phyloP scores from a whole-genome alignment of 2,329 filamentous ascomycete genomes.

The Celoporthe dispersa region DNA sequence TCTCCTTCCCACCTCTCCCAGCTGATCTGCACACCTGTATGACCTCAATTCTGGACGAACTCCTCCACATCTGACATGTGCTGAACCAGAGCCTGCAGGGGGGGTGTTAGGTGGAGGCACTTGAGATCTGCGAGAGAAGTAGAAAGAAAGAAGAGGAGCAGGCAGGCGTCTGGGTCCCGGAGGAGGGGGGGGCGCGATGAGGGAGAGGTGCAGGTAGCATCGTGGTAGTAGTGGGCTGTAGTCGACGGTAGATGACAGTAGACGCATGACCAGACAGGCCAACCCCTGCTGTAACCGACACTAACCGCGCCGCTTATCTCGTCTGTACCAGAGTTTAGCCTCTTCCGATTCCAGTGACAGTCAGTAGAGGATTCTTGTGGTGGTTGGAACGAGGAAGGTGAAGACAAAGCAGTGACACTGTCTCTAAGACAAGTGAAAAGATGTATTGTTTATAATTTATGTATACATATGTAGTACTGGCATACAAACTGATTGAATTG shows the following conservation, averaged over 20 bases:
- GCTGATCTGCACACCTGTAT: not conserved
- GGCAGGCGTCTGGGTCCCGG: not conserved
- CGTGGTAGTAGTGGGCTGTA: not conserved
- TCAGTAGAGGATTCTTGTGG: too few relatives aligned
- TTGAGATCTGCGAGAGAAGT: not conserved
- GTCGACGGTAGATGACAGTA: not conserved
- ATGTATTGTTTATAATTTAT: too few relatives aligned
- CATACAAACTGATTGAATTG: too few relatives aligned
- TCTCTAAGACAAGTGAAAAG: too few relatives aligned
- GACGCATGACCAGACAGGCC: constrained; percentile 7
- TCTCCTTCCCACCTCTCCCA: not conserved
- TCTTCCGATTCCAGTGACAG: not conserved
- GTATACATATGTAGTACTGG: too few relatives aligned
- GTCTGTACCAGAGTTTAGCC: constrained; percentile 2
- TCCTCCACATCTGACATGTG: constrained; percentile 1
- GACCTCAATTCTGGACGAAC: not conserved
- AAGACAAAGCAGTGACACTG: not conserved
- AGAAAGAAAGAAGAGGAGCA: not conserved
- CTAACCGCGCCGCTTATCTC: constrained; percentile 1
- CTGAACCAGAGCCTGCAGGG: not conserved
- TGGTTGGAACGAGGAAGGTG: not conserved
- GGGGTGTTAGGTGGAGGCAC: not conserved
- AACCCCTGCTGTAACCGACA: constrained; percentile 3
- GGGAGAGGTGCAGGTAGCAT: not conserved
- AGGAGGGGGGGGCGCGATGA: not conserved